These are phyloP conservation scores for Coniophora puteana DNA, from an alignment of 1,284 basidiomycete genomes.

Conservation along the genomic window DNA sequence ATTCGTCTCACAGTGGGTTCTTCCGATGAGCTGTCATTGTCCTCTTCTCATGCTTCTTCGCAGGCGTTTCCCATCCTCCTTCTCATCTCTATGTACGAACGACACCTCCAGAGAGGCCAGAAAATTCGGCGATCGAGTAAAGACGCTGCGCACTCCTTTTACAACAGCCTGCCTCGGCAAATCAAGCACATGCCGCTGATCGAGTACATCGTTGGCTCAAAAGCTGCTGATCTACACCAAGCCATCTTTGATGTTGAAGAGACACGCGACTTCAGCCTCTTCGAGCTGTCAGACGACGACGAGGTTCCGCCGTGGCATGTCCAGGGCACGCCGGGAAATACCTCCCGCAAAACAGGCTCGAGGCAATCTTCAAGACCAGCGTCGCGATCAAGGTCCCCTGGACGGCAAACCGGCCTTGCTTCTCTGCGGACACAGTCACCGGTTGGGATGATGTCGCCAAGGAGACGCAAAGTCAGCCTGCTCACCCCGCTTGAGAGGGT, in stretches of 20 bases:
- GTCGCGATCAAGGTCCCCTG: constrained; percentile 2
- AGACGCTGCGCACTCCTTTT: constrained; percentile 51
- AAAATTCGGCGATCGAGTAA: constrained; percentile 46
- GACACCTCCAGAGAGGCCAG: constrained; percentile 53
- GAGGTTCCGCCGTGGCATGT: constrained; percentile 6
- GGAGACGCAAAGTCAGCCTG: constrained; percentile 25
- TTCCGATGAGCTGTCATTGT: neutral
- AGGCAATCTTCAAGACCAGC: constrained; percentile 1
- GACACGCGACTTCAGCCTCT: constrained; percentile 45
- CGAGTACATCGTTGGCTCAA: constrained; percentile 66
- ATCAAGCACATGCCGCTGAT: constrained; percentile 70
- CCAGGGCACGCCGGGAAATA: constrained; percentile 6
- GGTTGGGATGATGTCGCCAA: no score
- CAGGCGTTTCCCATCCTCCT: constrained; percentile 79
- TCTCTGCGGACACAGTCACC: constrained; percentile 8
- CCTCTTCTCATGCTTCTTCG: constrained; percentile 9
- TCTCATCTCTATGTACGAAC: constrained; percentile 77
- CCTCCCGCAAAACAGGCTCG: constrained; percentile 1
- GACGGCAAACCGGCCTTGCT: constrained; percentile 1
- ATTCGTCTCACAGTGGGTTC: constrained; percentile 61
- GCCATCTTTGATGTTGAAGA: constrained; percentile 74
- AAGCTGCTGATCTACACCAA: constrained; percentile 62
- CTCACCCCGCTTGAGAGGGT: constrained; percentile 23
- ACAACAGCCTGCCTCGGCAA: constrained; percentile 61
- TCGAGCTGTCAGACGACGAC: constrained; percentile 45